Evolutionary conservation across 805 yeast species (phyloP).

Genomic region (Ogataea degrootiae): DNA sequence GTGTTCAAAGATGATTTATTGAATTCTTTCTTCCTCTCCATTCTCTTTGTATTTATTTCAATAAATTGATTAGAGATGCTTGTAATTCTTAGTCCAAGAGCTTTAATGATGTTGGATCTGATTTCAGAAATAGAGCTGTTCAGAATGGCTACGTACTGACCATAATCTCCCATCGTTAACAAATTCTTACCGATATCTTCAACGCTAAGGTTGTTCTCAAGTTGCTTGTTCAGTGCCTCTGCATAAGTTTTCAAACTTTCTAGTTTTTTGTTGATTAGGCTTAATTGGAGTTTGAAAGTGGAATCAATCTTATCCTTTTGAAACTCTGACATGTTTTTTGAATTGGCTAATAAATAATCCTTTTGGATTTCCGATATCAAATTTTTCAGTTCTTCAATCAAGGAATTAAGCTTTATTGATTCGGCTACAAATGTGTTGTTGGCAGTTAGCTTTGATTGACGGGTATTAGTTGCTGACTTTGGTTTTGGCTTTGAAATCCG

Average conservation of each 20-base stretch:
- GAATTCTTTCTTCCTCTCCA: conserved; percentile 36
- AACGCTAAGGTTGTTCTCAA: conserved; percentile 45
- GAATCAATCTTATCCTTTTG: conserved; percentile 26
- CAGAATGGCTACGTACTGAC: conserved; percentile 31
- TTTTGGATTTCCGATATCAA: conserved; percentile 33
- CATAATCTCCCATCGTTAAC: conserved; percentile 32
- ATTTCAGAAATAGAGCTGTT: conserved; percentile 37
- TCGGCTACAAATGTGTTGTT: conserved; percentile 40
- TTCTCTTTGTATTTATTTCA: conserved; percentile 44
- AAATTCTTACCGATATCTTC: conserved; percentile 34
- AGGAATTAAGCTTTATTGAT: conserved; percentile 31
- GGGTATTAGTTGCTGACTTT: not conserved
- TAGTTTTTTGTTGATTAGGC: conserved; percentile 16
- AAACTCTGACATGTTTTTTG: conserved; percentile 19
- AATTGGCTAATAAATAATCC: conserved; percentile 31
- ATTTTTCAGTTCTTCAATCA: conserved; percentile 29
- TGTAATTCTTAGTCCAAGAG: conserved; percentile 41
- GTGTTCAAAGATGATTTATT: conserved; percentile 28
- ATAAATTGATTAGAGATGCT: conserved; percentile 41
- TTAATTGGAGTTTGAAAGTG: conserved; percentile 23
- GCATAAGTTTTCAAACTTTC: conserved; percentile 29
- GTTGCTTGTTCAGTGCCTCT: conserved; percentile 44
- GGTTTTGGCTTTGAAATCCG: conserved; percentile 1
- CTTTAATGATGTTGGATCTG: conserved; percentile 45
- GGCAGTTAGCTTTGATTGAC: conserved; percentile 6